Evolutionary conservation across 257 asterid genomes (phyloP).

Genomic region (Phtheirospermum japonicum): DNA sequence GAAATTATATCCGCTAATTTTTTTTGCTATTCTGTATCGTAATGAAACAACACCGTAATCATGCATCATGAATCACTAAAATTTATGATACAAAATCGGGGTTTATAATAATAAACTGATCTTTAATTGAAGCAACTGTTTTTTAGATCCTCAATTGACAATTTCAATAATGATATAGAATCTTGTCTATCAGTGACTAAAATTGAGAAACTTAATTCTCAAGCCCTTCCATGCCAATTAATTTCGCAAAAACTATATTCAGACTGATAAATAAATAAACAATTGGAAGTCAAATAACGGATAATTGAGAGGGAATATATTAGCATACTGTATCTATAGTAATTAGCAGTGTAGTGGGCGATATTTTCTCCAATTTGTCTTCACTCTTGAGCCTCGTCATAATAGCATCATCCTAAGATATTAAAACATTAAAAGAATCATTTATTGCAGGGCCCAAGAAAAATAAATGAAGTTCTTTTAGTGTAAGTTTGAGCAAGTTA

Average conservation of each 20-base stretch:
- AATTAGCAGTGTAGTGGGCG: slow-evolving; percentile 56
- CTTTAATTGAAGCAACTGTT: background rate
- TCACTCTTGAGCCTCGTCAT: slow-evolving; percentile 42
- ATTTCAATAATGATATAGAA: background rate
- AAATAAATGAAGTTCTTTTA: slow-evolving; percentile 1
- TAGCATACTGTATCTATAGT: slow-evolving; percentile 88
- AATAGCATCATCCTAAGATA: slow-evolving; percentile 77
- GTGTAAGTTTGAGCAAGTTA: slow-evolving; percentile 13
- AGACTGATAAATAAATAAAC: background rate
- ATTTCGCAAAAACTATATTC: background rate
- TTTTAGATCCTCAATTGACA: background rate
- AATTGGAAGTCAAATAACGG: background rate
- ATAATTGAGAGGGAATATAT: slow-evolving; percentile 12
- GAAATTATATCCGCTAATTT: background rate
- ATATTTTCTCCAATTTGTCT: slow-evolving; percentile 34
- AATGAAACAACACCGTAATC: too few species aligned
- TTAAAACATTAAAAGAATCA: slow-evolving; percentile 21
- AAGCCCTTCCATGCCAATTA: background rate
- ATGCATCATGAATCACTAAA: background rate
- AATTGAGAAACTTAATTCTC: slow-evolving; percentile 14
- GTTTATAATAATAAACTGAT: background rate
- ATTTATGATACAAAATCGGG: background rate
- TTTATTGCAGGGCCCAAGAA: slow-evolving; percentile 1
- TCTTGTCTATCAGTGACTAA: background rate
- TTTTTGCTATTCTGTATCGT: too few species aligned